Conservation (phyloP, 2,329 filamentous ascomycete genomes). For the Aspergillus quadrilineatus region DNA sequence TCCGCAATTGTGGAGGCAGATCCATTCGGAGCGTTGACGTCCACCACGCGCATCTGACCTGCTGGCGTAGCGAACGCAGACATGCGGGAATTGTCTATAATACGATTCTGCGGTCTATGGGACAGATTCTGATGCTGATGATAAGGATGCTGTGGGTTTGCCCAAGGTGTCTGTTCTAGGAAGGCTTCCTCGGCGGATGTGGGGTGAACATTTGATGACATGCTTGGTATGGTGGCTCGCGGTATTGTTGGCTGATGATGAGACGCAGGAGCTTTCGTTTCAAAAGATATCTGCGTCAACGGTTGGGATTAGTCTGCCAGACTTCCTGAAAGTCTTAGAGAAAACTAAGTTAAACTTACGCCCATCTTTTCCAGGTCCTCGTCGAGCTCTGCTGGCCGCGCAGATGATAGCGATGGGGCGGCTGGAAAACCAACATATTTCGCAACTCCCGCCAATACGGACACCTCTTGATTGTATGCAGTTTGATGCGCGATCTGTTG, state of each 20-base stretch:
- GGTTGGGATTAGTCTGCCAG: not conserved
- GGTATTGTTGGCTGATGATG: conserved; percentile 31
- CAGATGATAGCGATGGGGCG: conserved; percentile 77
- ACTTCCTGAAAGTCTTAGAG: not conserved
- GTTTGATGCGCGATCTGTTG: conserved; percentile 81
- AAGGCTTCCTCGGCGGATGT: conserved; percentile 77
- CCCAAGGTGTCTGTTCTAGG: conserved; percentile 86
- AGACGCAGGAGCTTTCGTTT: conserved; percentile 25
- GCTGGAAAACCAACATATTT: conserved; percentile 97
- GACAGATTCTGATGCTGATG: conserved; percentile 54
- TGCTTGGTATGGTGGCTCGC: conserved; percentile 32
- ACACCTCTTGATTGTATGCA: conserved; percentile 93
- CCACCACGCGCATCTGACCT: conserved; percentile 45
- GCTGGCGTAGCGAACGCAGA: conserved; percentile 44
- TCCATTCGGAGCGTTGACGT: conserved; percentile 44
- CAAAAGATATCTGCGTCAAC: conserved; percentile 29
- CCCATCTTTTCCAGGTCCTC: conserved; percentile 87
- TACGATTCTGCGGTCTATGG: conserved; percentile 31
- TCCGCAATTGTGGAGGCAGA: conserved; percentile 50
- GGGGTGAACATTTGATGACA: conserved; percentile 34
- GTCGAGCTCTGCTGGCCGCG: conserved; percentile 71
- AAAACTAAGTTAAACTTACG: conserved; percentile 55
- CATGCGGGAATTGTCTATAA: conserved; percentile 36
- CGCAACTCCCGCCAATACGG: conserved; percentile 81
- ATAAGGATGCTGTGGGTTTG: conserved; percentile 78